Base-by-base conservation (phyloP, 352 stramenopile genomes). In the Pelagophyceae sp. region DNA sequence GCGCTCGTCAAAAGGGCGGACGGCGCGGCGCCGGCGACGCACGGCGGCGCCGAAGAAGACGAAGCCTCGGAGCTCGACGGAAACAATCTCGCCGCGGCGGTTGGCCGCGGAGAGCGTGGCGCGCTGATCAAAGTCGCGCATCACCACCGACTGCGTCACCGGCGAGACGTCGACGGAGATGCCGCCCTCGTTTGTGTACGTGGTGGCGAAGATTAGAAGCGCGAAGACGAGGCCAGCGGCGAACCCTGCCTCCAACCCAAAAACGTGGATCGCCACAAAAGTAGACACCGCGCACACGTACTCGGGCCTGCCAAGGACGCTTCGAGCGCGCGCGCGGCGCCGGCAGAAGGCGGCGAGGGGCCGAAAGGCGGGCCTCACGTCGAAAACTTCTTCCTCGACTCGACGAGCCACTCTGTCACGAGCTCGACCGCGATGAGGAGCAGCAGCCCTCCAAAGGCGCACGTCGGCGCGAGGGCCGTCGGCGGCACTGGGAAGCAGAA, bases 341-440 rank as follows among this genome's bases (percentile, higher is more conserved):
- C n/a, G n/a, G n/a, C n/a, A n/a, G n/a, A 64, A 80, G 25, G 19
- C 11, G 45, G 45, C 11, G 45, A 23, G 45, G 79, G 31, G 31
- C 23, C 0, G 33, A 32, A 63, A 77, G 33, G 35, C n/a, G 31
- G 82, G 33, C 67, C 60, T 51, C 78, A 54, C 32, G 80, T 35
- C 67, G 45, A 72, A 33, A 50, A 82, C 1, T 72, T 69, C 31
- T 70, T 61, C 58, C 81, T 76, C 15, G 23, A 54, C 11, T 23
- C 45, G 11, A 54, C 45, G 45, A 99, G 89, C 95, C 96, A 99
- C 83, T 99, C 95, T 76, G 93, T 82, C 90, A 98, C 92, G 0
- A 99, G 83, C 83, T 98, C 95, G 20, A 97, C 88, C 38, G 92
- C 95, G 78, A 99, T 98, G 82, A 99, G 96, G 27, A 98, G 92